Evolutionary conservation across 1,284 basidiomycete genomes (phyloP), one percentile per base, ranked within the genome.

Genomic region (Heterobasidion occidentale): DNA sequence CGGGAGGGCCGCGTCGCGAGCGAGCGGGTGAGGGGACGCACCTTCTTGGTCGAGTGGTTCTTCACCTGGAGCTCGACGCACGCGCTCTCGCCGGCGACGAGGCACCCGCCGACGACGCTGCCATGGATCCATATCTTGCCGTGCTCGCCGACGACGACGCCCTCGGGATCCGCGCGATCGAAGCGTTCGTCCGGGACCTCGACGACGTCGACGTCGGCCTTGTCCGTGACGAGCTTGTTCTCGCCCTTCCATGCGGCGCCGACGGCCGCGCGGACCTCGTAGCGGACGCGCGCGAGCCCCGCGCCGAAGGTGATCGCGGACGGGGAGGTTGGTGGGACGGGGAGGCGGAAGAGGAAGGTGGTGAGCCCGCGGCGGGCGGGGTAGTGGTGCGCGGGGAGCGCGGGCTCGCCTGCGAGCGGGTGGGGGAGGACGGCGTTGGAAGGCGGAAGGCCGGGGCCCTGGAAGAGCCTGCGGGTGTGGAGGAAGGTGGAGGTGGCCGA

Each of bases 121-220:
- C 79, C 88, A 63, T 88, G 85, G 46, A 80, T 77, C 84, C 87
- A 90, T 35, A 91, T 75, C 68, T 86, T 90, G 9, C 88, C 89
- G 60, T 78, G 80, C 66, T 91, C 89, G 0, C 82, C 84, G 20
- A 91, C 80, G 11, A 80, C 75, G 1, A 86, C 78, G 8, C 73
- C 81, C 59, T 87, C 81, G 0, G 80, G 77, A 2, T 47, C 46
- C 3, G 19, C 46, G 19, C 19, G 17, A 12, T 33, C 49, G 34
- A 34, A 33, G 11, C 35, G 69, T 7, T 74, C 70, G 35, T 77
- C 75, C 54, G 73, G 77, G 42, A 68, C 69, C 64, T 87, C 86
- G 1, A 88, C 80, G 3, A 91, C 77, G 51, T 85, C 81, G 1
- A 87, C 74, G n/a, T 79, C 73, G 52, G 75, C 77, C 58, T 75